phyloP scores from a whole-genome alignment of 495 filamentous ascomycete species.

The Aspergillus egyptiacus region DNA sequence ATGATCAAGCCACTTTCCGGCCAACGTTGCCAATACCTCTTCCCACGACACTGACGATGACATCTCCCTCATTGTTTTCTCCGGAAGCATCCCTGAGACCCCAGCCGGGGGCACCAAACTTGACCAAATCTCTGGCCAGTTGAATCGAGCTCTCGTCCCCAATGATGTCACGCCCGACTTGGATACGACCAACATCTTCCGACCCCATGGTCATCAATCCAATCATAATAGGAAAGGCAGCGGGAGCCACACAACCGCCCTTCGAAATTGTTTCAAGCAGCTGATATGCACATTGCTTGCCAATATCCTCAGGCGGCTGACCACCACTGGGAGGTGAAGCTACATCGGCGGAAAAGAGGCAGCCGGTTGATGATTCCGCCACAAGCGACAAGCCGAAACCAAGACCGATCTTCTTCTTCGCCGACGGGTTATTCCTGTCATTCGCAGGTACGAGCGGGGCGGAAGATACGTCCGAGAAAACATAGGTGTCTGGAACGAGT shows the following conservation, averaged over 20 bases:
- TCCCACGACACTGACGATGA: constrained; percentile 88
- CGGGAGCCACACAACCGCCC: constrained; percentile 72
- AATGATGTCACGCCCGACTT: constrained; percentile 63
- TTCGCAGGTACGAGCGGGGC: constrained; percentile 64
- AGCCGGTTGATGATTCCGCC: constrained; percentile 81
- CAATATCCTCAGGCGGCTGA: constrained; percentile 81
- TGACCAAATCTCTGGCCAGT: constrained; percentile 73
- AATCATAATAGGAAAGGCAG: constrained; percentile 64
- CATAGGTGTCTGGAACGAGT: constrained; percentile 79
- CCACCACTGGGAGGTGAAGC: constrained; percentile 76
- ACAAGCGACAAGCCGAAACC: constrained; percentile 89
- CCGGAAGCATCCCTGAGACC: constrained; percentile 68
- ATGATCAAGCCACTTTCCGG: constrained; percentile 74
- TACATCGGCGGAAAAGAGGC: constrained; percentile 81
- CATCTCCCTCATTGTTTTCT: constrained; percentile 59
- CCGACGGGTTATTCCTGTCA: constrained; percentile 52
- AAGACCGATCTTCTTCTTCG: constrained; percentile 67
- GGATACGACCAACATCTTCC: constrained; percentile 62
- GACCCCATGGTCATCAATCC: constrained; percentile 95
- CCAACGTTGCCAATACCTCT: constrained; percentile 94
- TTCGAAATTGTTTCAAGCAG: constrained; percentile 74
- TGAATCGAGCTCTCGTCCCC: constrained; percentile 72
- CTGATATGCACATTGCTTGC: constrained; percentile 80
- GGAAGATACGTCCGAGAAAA: constrained; percentile 65
- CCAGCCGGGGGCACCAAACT: constrained; percentile 82